Evolutionary conservation across 2,329 filamentous ascomycete species (phyloP), one percentile per base, ranked within the genome.

Genomic region (Verticillium tricorpus): DNA sequence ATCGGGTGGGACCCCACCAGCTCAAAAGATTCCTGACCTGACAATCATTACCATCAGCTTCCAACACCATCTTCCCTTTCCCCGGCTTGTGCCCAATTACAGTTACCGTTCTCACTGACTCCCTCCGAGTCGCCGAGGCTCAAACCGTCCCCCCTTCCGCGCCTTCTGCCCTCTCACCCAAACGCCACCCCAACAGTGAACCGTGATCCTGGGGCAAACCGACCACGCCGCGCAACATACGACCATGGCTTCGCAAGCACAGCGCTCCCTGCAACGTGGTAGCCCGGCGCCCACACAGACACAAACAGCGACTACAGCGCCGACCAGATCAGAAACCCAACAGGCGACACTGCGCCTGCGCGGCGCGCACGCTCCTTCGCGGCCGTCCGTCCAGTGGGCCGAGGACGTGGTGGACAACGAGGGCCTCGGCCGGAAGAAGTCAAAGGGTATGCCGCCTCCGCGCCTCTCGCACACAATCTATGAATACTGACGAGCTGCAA

Each of bases 381-480:
- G 79, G 19, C 82, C 89, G 59, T 87, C 86, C 57, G 95, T 99
- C 61, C 89, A 91, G 74, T 99, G 95, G 95, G 92, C 92, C 7
- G 91, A 95, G 71, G 90, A 92, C 70, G 93, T 97, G 7, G 82
- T 99, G 2, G 93, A 99, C 77, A 99, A 99, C 71, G 95, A 99
- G 76, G 92, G 92, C 4, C 84, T 98, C 74, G 93, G 93, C 8
- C 91, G 91, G 76, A 99, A 98, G 79, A 94, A 87, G 66, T 96
- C 92, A 19, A 99, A 99, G 86, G 91, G 92, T 94, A 75, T 37
- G 75, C 69, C 19, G 15, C 22, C 22, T 57, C 57, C 57, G 8
- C 28, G 28, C 28, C 6, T 5, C 3, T 1, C 32, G 52, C 11
- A 6, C 17, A 14, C 31, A 31, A 28, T 14, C 39, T 14, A 56